A percentile compares a stretch with the other conserved stretches of the same genome.
phyloP scores from a whole-genome alignment of 495 filamentous ascomycete genomes.

The Tuber aestivum region DNA sequence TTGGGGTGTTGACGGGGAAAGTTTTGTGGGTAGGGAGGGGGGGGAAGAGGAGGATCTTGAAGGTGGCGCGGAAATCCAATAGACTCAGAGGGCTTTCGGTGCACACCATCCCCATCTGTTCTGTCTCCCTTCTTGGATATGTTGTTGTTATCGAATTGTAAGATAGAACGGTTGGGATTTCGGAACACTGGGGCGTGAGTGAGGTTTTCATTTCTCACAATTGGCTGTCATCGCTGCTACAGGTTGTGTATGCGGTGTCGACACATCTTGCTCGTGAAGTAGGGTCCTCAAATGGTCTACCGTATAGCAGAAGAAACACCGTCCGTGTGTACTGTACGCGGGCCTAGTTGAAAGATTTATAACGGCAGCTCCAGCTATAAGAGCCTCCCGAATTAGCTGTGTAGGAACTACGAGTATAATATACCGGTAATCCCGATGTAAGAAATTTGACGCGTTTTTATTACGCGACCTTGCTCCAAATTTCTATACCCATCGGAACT shows the following conservation, averaged over 20 bases:
- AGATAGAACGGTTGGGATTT: neutral
- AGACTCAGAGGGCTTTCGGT: neutral
- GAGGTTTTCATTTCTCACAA: neutral
- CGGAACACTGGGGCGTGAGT: neutral
- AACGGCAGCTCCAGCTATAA: neutral
- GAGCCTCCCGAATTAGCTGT: neutral
- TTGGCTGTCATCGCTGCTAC: neutral
- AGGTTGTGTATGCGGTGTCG: neutral
- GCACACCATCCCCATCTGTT: neutral
- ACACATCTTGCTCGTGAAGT: neutral
- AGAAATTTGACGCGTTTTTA: neutral
- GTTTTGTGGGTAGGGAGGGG: conserved; percentile 47
- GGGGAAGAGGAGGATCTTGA: conserved; percentile 53
- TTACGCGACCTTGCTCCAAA: neutral
- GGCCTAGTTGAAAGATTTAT: neutral
- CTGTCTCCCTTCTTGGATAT: neutral
- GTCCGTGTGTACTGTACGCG: neutral
- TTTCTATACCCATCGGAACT: neutral
- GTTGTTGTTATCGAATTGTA: neutral
- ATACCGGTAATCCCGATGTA: neutral
- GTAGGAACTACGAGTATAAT: neutral
- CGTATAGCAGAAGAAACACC: neutral
- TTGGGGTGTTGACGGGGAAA: conserved; percentile 56
- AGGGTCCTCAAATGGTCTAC: neutral
- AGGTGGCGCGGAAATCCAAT: conserved; percentile 5